Percentiles rank a stretch among this genome's conserved stretches.
Evolutionary conservation across 23 red algal species (phyloP).

Genomic region (Gracilaria vermiculophylla): DNA sequence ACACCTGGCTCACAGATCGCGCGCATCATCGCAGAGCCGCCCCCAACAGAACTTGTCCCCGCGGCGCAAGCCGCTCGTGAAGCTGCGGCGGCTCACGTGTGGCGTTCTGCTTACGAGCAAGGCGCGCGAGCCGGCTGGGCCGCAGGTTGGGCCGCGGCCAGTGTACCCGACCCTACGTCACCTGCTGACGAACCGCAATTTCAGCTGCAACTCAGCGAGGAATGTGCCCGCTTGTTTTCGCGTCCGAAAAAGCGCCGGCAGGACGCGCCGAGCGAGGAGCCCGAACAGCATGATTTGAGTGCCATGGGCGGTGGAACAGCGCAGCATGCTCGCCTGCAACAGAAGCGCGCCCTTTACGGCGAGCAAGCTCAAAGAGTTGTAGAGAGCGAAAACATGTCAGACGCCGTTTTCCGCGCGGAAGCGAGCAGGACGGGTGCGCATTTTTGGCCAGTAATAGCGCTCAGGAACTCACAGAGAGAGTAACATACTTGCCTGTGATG

Average conservation of each 20-base stretch:
- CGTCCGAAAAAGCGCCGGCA: not conserved
- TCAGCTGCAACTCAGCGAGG: not conserved
- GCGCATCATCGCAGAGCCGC: not conserved
- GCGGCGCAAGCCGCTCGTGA: not conserved
- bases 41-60: not conserved
- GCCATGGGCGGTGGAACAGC: not conserved
- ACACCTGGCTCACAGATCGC: not conserved
- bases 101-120: conserved; percentile 22
- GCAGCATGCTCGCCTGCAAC: not conserved
- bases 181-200: not conserved
- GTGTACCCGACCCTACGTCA: not conserved
- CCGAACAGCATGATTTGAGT: not conserved
- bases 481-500: not conserved
- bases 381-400: not conserved
- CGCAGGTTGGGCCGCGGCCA: not conserved
- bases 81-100: not conserved
- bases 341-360: not conserved
- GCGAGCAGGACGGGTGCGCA: not conserved
- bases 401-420: not conserved
- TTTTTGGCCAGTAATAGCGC: conserved; percentile 5
- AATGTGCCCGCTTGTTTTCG: not conserved
- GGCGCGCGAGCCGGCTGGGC: conserved; percentile 2
- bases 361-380: not conserved
- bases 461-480: not conserved
- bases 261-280: not conserved